Percentiles rank a stretch among this genome's conserved stretches.
Conservation (phyloP, 176 grass and related monocot genomes). For the Oryza officinalis region DNA sequence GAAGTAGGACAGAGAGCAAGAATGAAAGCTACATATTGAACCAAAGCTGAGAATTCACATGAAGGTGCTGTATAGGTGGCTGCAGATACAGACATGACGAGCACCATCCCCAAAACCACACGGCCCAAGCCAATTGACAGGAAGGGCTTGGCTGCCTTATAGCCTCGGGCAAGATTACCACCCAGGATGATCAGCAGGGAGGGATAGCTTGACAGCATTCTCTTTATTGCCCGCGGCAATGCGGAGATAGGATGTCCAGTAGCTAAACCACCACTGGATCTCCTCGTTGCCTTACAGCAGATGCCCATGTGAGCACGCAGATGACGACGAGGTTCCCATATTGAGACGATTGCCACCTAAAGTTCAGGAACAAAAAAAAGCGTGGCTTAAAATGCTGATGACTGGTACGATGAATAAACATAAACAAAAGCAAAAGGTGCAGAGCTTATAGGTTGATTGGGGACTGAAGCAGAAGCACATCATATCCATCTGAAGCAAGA, state of each 20-base stretch:
- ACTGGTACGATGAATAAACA: not conserved
- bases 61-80: constrained; percentile 50
- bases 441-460: not conserved
- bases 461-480: not conserved
- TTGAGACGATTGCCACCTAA: constrained; percentile 33
- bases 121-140: constrained; percentile 46
- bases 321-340: constrained; percentile 27
- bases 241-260: constrained; percentile 5
- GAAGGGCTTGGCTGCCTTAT: constrained; percentile 46
- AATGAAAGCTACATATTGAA: not conserved
- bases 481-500: not conserved
- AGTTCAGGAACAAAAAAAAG: not conserved
- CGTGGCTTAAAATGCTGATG: not conserved
- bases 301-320: constrained; percentile 32
- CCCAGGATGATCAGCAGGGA: constrained; percentile 32
- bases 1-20: not conserved
- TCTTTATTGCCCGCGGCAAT: constrained; percentile 35
- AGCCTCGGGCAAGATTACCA: constrained; percentile 24
- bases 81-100: constrained; percentile 58
- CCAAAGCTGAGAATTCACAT: constrained; percentile 43
- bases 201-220: constrained; percentile 37
- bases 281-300: not conserved
- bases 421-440: not conserved
- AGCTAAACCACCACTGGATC: constrained; percentile 20
- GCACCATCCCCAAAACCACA: constrained; percentile 46